Evolutionary conservation across 2,329 filamentous ascomycete species (phyloP).

Genomic region (Aspergillus aculeatus): DNA sequence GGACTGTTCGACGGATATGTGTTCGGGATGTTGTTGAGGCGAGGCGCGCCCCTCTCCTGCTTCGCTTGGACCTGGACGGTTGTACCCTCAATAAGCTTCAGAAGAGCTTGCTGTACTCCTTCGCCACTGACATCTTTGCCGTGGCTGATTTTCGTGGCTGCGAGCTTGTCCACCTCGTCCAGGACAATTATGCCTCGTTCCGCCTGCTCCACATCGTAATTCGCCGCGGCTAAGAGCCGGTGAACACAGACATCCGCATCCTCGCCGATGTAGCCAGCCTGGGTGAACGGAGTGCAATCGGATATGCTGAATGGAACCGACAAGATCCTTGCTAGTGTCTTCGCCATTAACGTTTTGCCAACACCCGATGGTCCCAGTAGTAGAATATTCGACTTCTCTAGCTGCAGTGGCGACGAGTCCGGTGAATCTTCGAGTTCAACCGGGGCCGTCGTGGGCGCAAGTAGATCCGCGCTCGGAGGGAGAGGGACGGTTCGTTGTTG

Average conservation of each 20-base stretch:
- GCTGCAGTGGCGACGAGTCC: conserved; percentile 63
- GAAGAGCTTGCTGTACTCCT: conserved; percentile 89
- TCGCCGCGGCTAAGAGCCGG: conserved; percentile 81
- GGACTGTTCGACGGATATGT: conserved; percentile 42
- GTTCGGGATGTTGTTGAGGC: conserved; percentile 37
- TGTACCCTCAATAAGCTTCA: conserved; percentile 95
- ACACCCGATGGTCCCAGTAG: conserved; percentile 90
- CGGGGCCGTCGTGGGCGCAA: conserved; percentile 30
- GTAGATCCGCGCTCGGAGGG: conserved; percentile 29
- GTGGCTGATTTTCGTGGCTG: conserved; percentile 79
- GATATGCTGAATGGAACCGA: conserved; percentile 94
- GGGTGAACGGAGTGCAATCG: conserved; percentile 93
- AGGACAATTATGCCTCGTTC: conserved; percentile 93
- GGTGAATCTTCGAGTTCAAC: conserved; percentile 53
- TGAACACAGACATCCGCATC: conserved; percentile 97
- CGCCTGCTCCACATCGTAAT: conserved; percentile 79
- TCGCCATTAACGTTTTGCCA: conserved; percentile 90
- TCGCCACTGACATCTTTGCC: conserved; percentile 94
- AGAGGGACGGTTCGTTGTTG: conserved; percentile 55
- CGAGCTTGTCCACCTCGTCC: conserved; percentile 97
- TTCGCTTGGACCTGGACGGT: conserved; percentile 91
- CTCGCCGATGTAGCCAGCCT: conserved; percentile 95
- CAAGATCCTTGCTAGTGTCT: conserved; percentile 86
- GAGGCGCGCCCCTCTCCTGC: conserved; percentile 45
- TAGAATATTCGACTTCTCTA: conserved; percentile 94